A percentile compares a stretch with the other conserved stretches of the same genome.
Conservation (phyloP, 768 basidiomycete species). For the Boletellus ananiceps region DNA sequence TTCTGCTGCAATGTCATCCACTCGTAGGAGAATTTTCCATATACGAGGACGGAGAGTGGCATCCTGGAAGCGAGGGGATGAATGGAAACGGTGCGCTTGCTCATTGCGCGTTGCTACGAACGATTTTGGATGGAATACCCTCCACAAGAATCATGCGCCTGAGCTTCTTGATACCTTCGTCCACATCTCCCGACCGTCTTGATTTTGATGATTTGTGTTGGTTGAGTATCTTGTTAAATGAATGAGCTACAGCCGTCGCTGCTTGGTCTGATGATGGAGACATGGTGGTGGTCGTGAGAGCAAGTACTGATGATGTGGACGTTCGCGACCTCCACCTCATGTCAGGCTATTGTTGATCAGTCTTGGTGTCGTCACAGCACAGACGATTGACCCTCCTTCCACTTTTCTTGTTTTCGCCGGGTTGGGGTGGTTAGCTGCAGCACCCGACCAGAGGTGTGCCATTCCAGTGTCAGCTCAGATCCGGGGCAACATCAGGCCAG, state of each 20-base stretch:
- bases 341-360: not conserved
- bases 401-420: not conserved
- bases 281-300: conserved; percentile 16
- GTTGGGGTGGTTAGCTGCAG: not conserved
- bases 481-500: too few relatives aligned
- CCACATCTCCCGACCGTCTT: conserved; percentile 58
- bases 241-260: conserved; percentile 50
- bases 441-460: conserved; percentile 16
- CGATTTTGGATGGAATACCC: conserved; percentile 76
- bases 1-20: conserved; percentile 73
- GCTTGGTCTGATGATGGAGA: conserved; percentile 22
- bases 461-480: conserved; percentile 2
- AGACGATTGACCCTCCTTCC: not conserved
- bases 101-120: conserved; percentile 35
- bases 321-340: not conserved
- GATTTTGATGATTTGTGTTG: conserved; percentile 68
- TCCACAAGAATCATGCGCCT: conserved; percentile 86
- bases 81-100: not conserved
- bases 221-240: conserved; percentile 77
- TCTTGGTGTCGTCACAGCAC: not conserved
- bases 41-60: conserved; percentile 80
- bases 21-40: conserved; percentile 91
- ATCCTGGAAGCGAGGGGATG: conserved; percentile 45
- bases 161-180: conserved; percentile 83
- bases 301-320: not conserved